phyloP scores from a whole-genome alignment of 495 filamentous ascomycete genomes.

The Hypoxylon perforatum region DNA sequence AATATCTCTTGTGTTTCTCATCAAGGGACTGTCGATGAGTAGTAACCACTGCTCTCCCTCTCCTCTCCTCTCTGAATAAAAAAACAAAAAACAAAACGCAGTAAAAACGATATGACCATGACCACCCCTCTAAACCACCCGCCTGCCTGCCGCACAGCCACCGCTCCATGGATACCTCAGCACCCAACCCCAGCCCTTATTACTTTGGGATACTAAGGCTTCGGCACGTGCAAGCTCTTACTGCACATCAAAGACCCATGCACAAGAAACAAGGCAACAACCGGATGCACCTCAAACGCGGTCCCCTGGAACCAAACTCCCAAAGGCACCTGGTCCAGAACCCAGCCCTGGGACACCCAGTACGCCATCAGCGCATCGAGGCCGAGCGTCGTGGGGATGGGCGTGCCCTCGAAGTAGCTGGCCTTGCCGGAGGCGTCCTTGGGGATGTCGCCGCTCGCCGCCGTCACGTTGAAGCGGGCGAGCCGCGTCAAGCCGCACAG shows the following conservation, averaged over 20 bases:
- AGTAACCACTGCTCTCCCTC: too few species aligned
- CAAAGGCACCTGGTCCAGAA: slow-evolving; percentile 77
- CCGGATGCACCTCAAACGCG: slow-evolving; percentile 85
- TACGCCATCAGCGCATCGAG: slow-evolving; percentile 88
- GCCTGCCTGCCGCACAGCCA: neutral
- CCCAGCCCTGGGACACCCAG: slow-evolving; percentile 85
- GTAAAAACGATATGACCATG: too few species aligned
- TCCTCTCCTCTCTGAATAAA: too few species aligned
- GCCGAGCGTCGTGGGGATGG: slow-evolving; percentile 87
- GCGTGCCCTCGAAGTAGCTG: slow-evolving; percentile 95
- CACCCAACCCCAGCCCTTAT: too few species aligned
- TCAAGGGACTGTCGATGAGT: too few species aligned
- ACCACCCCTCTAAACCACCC: neutral
- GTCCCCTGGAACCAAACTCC: slow-evolving; percentile 74
- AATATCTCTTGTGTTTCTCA: too few species aligned
- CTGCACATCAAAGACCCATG: slow-evolving; percentile 94
- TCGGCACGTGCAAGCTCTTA: slow-evolving; percentile 95
- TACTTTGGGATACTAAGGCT: too few species aligned
- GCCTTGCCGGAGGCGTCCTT: slow-evolving; percentile 93
- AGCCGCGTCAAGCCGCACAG: slow-evolving; percentile 94
- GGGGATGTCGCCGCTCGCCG: slow-evolving; percentile 72
- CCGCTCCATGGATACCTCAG: too few species aligned
- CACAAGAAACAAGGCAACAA: slow-evolving; percentile 80
- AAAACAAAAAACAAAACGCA: too few species aligned
- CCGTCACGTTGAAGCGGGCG: slow-evolving; percentile 97